A percentile compares a stretch with the other conserved stretches of the same genome.
phyloP scores from a whole-genome alignment of 2,329 filamentous ascomycete species.

The Cyphellophora europaea region DNA sequence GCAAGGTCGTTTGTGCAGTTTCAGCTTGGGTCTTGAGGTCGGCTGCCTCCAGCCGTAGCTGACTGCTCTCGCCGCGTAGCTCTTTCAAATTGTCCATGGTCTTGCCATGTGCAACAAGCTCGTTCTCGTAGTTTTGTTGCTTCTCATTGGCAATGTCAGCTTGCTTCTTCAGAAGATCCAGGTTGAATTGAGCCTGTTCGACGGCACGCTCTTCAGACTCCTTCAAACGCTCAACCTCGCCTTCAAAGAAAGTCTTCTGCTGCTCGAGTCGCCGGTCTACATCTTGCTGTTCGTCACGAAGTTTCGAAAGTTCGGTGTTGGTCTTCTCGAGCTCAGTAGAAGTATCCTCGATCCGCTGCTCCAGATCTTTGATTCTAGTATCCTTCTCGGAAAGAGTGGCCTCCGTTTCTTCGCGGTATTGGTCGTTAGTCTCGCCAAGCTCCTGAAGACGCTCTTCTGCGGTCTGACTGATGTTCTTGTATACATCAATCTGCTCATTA shows the following conservation, averaged over 20 bases:
- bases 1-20: conserved; percentile 67
- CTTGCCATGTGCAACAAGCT: conserved; percentile 89
- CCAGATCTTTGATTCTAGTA: conserved; percentile 66
- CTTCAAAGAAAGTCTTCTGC: conserved; percentile 68
- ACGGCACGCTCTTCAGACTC: conserved; percentile 73
- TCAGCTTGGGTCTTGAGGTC: conserved; percentile 73
- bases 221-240: conserved; percentile 70
- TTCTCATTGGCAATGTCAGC: conserved; percentile 88
- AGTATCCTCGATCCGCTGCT: conserved; percentile 75
- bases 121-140: conserved; percentile 90
- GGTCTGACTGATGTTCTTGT: conserved; percentile 76
- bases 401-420: conserved; percentile 83
- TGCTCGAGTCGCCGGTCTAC: conserved; percentile 62
- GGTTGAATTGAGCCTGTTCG: conserved; percentile 73
- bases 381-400: conserved; percentile 67
- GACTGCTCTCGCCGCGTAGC: conserved; percentile 70
- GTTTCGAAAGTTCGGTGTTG: conserved; percentile 69
- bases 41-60: conserved; percentile 69
- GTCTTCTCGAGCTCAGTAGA: conserved; percentile 70
- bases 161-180: conserved; percentile 85
- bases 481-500: conserved; percentile 74
- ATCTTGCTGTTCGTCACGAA: conserved; percentile 75
- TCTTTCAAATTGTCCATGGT: conserved; percentile 78
- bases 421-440: conserved; percentile 69
- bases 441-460: conserved; percentile 81